These are phyloP conservation scores for Collybia mongolica DNA, from an alignment of 768 basidiomycete genomes.

Conservation along the genomic window DNA sequence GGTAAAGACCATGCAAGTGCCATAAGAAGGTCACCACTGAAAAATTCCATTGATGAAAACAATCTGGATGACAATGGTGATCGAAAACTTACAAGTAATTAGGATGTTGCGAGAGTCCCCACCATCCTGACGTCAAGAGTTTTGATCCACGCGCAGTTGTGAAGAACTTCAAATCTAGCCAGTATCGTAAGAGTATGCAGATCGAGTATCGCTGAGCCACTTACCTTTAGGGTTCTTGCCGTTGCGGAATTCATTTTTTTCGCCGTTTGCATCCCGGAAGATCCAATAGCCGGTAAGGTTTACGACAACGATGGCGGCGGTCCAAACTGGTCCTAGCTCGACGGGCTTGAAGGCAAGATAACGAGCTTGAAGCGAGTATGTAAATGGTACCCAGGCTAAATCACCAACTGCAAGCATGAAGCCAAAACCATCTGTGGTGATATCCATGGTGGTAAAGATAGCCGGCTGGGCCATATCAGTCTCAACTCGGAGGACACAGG, in stretches of 20 bases:
- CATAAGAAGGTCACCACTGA: constrained; percentile 86
- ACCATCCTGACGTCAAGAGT: constrained; percentile 95
- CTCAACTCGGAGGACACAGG: not conserved
- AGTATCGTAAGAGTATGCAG: not conserved
- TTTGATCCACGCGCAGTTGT: constrained; percentile 82
- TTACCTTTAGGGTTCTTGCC: constrained; percentile 92
- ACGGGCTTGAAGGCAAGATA: constrained; percentile 90
- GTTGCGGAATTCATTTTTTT: constrained; percentile 95
- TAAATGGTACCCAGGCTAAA: constrained; percentile 91
- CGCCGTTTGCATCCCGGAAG: constrained; percentile 84
- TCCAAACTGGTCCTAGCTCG: constrained; percentile 65
- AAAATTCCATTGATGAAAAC: not conserved
- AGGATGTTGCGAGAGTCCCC: constrained; percentile 92
- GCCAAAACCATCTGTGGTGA: constrained; percentile 96
- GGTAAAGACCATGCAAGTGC: constrained; percentile 91
- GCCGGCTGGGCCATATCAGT: constrained; percentile 52
- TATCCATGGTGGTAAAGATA: constrained; percentile 95
- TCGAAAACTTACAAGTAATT: constrained; percentile 69
- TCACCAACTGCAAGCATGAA: constrained; percentile 98
- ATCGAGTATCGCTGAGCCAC: constrained; percentile 13
- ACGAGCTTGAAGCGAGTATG: constrained; percentile 90
- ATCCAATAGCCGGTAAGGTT: constrained; percentile 85
- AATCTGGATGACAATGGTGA: not conserved
- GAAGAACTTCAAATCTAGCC: constrained; percentile 15
- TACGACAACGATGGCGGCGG: constrained; percentile 57